Conservation (phyloP, 495 filamentous ascomycete genomes). For the Penicillium arizonense region DNA sequence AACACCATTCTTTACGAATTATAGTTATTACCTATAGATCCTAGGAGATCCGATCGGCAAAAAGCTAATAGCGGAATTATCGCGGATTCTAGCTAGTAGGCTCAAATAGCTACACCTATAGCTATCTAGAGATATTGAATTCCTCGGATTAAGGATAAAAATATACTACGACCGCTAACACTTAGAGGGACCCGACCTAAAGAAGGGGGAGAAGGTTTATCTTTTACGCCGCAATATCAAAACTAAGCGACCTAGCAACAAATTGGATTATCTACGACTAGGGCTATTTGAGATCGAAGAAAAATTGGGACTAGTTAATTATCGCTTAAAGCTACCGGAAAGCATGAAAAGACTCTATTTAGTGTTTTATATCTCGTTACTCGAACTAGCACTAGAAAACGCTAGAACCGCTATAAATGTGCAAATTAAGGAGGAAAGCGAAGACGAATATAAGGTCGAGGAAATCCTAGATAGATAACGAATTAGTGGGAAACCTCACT, state of each 20-base stretch:
- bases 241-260: conserved; percentile 27
- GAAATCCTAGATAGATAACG: conserved; percentile 1
- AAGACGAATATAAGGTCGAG: conserved; percentile 12
- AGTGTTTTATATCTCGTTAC: conserved; percentile 14
- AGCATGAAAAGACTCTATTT: conserved; percentile 10
- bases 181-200: conserved; percentile 18
- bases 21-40: conserved; percentile 6
- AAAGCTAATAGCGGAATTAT: neutral
- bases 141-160: conserved; percentile 11
- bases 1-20: conserved; percentile 9
- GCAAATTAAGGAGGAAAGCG: conserved; percentile 4
- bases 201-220: conserved; percentile 29
- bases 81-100: neutral
- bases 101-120: conserved; percentile 14
- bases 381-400: conserved; percentile 7
- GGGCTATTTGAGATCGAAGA: conserved; percentile 7
- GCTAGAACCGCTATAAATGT: conserved; percentile 1
- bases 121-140: conserved; percentile 15
- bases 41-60: conserved; percentile 6
- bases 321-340: conserved; percentile 8
- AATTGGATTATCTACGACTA: conserved; percentile 29
- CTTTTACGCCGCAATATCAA: conserved; percentile 29
- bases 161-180: conserved; percentile 18
- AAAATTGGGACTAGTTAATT: conserved; percentile 12
- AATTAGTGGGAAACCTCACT: conserved; percentile 4